Evolutionary conservation across 345 rosid genomes (phyloP).

Genomic region (Mercurialis annua): DNA sequence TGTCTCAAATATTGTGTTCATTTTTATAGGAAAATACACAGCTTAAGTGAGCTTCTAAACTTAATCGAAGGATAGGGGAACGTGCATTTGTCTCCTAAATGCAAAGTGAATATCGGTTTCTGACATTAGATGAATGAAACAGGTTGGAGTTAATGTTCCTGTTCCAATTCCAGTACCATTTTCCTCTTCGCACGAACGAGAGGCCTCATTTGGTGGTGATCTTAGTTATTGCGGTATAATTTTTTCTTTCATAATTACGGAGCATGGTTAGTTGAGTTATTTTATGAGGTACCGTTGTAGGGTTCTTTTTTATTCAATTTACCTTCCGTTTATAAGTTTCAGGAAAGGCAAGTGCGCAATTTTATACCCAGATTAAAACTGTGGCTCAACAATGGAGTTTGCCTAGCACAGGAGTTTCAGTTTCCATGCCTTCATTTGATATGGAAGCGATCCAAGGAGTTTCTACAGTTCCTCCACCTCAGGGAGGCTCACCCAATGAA

Average conservation of each 20-base stretch:
- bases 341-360: constrained; percentile 38
- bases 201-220: constrained; percentile 33
- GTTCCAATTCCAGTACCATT: constrained; percentile 35
- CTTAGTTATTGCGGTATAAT: constrained; percentile 34
- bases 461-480: constrained; percentile 32
- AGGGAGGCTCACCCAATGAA: constrained; percentile 11
- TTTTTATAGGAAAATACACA: neutral
- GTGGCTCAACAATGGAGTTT: constrained; percentile 41
- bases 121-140: constrained; percentile 15
- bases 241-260: neutral
- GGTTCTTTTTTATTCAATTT: neutral
- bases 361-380: constrained; percentile 41
- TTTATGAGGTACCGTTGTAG: constrained; percentile 1
- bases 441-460: constrained; percentile 23
- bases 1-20: neutral
- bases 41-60: neutral
- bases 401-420: constrained; percentile 19
- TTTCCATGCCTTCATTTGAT: constrained; percentile 6
- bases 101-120: neutral
- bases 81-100: neutral
- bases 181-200: constrained; percentile 24
- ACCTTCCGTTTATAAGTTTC: constrained; percentile 10
- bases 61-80: too few relatives aligned
- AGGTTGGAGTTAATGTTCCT: constrained; percentile 48
- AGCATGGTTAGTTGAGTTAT: neutral